These are phyloP conservation scores for Naganishia sp. DNA, from an alignment of 1,284 basidiomycete species.

Conservation along the genomic window DNA sequence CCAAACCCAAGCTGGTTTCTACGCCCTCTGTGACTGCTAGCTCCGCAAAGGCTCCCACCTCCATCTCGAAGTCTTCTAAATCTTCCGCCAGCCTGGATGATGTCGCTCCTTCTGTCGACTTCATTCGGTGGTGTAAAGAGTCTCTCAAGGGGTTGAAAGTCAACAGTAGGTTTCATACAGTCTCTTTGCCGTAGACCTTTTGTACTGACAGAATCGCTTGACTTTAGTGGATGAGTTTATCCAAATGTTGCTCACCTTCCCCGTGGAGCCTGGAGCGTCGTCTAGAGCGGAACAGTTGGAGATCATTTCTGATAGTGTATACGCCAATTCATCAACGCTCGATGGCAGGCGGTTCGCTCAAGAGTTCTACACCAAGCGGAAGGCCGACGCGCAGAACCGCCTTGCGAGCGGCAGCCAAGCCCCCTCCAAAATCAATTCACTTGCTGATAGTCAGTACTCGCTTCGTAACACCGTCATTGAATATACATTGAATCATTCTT, in stretches of 20 bases:
- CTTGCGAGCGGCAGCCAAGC: slow-evolving; percentile 33
- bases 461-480: not conserved
- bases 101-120: slow-evolving; percentile 74
- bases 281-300: slow-evolving; percentile 63
- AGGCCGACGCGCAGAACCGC: slow-evolving; percentile 66
- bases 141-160: slow-evolving; percentile 85
- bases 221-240: slow-evolving; percentile 84
- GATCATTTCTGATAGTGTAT: slow-evolving; percentile 88
- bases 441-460: slow-evolving; percentile 62
- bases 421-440: slow-evolving; percentile 64
- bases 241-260: slow-evolving; percentile 85
- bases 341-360: slow-evolving; percentile 91
- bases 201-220: slow-evolving; percentile 33
- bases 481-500: not conserved
- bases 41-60: slow-evolving; percentile 40
- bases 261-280: slow-evolving; percentile 77
- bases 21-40: slow-evolving; percentile 33
- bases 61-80: slow-evolving; percentile 50
- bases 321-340: slow-evolving; percentile 88
- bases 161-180: slow-evolving; percentile 61
- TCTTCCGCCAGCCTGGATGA: slow-evolving; percentile 62
- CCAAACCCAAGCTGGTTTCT: slow-evolving; percentile 35
- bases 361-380: slow-evolving; percentile 84
- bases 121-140: slow-evolving; percentile 87
- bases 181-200: slow-evolving; percentile 7